Percentiles rank a stretch among this genome's conserved stretches.
These are phyloP conservation scores for Colletotrichum lentis DNA, from an alignment of 2,329 filamentous ascomycete genomes.

Conservation along the genomic window DNA sequence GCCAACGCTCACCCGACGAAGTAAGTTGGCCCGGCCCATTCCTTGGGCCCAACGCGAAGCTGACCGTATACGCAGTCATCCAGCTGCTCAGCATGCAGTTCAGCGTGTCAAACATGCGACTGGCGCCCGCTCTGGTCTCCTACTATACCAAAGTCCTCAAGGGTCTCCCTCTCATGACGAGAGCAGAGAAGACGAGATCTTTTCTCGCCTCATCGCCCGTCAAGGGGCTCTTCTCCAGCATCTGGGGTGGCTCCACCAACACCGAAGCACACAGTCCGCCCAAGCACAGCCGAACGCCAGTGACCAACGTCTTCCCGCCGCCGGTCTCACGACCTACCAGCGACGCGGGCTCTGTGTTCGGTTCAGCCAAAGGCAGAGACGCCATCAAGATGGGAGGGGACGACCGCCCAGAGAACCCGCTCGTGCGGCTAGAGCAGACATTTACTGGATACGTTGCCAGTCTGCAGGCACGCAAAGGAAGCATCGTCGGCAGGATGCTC, in stretches of 20 bases:
- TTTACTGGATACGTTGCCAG: conserved; percentile 84
- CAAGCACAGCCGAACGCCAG: conserved; percentile 54
- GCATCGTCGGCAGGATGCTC: conserved; percentile 80
- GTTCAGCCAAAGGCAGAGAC: conserved; percentile 61
- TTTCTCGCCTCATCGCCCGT: conserved; percentile 86
- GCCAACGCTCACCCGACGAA: conserved; percentile 75
- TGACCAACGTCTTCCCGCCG: conserved; percentile 50
- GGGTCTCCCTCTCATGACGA: conserved; percentile 69
- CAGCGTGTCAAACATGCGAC: conserved; percentile 68
- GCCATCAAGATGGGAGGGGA: conserved; percentile 55
- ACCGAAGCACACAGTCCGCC: conserved; percentile 48
- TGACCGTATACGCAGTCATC: conserved; percentile 64
- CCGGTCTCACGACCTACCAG: conserved; percentile 54
- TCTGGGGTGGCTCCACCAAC: conserved; percentile 71
- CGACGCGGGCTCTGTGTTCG: conserved; percentile 61
- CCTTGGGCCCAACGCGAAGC: conserved; percentile 30
- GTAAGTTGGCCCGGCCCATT: conserved; percentile 55
- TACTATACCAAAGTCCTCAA: conserved; percentile 82
- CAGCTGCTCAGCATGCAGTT: conserved; percentile 77
- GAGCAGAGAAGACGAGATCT: conserved; percentile 70
- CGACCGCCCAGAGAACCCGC: conserved; percentile 69
- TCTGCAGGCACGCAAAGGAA: conserved; percentile 84
- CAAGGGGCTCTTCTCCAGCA: conserved; percentile 80
- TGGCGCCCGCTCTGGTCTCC: conserved; percentile 75
- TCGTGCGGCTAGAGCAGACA: conserved; percentile 82